Base-by-base conservation (phyloP, 176 grass and related monocot species). In the Tillandsia leiboldiana region DNA sequence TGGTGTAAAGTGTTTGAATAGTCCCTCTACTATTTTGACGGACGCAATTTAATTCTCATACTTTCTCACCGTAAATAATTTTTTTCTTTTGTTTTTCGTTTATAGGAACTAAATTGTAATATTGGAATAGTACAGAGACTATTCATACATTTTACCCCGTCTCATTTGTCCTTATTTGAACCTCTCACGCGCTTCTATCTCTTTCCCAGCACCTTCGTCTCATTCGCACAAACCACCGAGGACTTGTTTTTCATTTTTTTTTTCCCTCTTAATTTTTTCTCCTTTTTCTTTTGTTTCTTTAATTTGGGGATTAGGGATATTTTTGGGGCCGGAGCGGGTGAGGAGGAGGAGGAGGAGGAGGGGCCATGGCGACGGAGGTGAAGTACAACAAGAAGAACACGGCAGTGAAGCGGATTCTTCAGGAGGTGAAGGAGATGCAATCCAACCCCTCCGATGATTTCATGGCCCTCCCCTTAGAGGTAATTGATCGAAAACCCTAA, bases 391-490 rank as follows among this genome's bases (percentile, higher is more conserved):
- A 90, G 75, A 93, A 85, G 69, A 99, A 99, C 84, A 89, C 95
- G n/a, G 89, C 95, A 49, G 95, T 99, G 66, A 99, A 99, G 87
- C 90, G 90, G 84, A 99, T 99, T 84, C 90, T 99, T n/a, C 90
- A 94, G 83, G 95, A 99, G 90, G 82, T 99, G 22, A 99, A 99
- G 79, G 95, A 99, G 82, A 88, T 99, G 90, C 95, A 90, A 62
- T 90, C 95, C 65, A 99, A 93, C 50, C 95, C 94, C 6, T 99
- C 90, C 24, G 89, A 91, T 1, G 95, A 99, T 49, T 99, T 99
- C 87, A 84, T 88, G 84, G 88, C 87, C 26, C 63, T 99, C 8
- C 95, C 95, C 49, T 90, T 99, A 61, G 90, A 99, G 95, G 95
- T 99, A 63, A 69, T 49, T 12, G 12, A 13, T n/a, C 50, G 10